Evolutionary conservation across 192 early-diverging fungal species (phyloP).

Genomic region (Entophlyctis luteolus): DNA sequence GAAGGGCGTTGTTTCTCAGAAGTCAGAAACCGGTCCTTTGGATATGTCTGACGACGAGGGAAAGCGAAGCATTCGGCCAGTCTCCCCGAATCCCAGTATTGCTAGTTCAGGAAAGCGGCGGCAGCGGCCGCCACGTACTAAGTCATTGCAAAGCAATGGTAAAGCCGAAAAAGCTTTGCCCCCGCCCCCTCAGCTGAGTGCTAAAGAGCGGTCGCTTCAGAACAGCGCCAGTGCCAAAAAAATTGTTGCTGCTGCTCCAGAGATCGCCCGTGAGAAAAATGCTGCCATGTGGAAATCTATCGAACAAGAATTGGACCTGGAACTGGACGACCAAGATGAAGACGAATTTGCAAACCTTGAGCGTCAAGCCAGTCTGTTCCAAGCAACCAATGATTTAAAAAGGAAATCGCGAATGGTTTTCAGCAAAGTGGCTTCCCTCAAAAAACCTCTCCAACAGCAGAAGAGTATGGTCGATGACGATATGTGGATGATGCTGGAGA

Average conservation of each 20-base stretch:
- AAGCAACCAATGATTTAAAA: background rate
- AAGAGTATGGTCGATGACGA: conserved; percentile 10
- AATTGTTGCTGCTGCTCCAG: background rate
- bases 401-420: background rate
- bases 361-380: background rate
- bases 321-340: background rate
- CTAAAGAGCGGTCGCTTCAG: background rate
- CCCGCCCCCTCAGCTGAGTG: background rate
- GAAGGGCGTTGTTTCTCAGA: no score
- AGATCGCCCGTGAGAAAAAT: background rate
- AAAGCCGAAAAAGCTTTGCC: background rate
- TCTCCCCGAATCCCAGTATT: no score
- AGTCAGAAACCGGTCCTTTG: no score
- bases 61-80: no score
- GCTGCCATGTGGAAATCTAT: background rate
- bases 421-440: background rate
- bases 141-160: no score
- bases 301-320: background rate
- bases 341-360: conserved; percentile 8
- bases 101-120: no score
- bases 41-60: no score
- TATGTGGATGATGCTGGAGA: conserved; percentile 7
- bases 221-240: background rate
- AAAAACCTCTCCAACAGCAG: background rate
- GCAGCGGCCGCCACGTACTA: no score